Base-by-base conservation (phyloP, 257 asterid genomes). In the Anisodus acutangulus region DNA sequence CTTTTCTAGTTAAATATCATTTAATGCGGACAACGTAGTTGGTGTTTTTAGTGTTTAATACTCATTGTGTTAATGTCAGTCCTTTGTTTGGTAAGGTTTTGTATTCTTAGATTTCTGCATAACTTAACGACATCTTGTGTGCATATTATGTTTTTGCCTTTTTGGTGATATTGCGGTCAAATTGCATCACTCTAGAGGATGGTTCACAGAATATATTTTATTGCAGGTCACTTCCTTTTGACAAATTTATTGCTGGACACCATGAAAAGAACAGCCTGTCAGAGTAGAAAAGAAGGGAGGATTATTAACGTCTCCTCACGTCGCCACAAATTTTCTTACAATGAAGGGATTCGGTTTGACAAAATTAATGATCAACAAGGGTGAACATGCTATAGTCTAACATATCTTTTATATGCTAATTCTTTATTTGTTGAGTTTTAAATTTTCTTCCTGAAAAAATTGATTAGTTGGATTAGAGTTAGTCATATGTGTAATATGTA, bases 221-320 rank as follows among this genome's bases (percentile, higher is more conserved):
- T 85, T 92, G 85, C 93, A 95, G 99, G 99, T 68, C 99, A 95
- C 88, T 95, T 95, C 87, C 97, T 95, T 83, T 86, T 95, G 13
- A 85, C 95, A 22, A 83, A 89, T 87, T 76, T 95, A 90, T 88
- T 92, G 79, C 84, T 95, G 66, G 97, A 92, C 85, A 94, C 92
- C 6, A 93, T 94, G 97, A 94, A 90, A 87, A 93, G 88, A 83
- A 94, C 99, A 9, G 90, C 92, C 53, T 82, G 84, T 79, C 80
- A 89, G 83, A 86, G 84, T 43, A 93, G 91, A 85, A 89, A 84
- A 85, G 98, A 91, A 88, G 99, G 99, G 68, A 91, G 98, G 87
- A 94, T 95, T 76, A 97, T 95, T 89, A 93, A 91, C 68, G 91
- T 95, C 80, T 89, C 98, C 35, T 95, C 98, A 6, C 89, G 84